These are phyloP conservation scores for Meyerozyma smithsonii DNA, from an alignment of 1,139 yeast genomes.

Conservation along the genomic window DNA sequence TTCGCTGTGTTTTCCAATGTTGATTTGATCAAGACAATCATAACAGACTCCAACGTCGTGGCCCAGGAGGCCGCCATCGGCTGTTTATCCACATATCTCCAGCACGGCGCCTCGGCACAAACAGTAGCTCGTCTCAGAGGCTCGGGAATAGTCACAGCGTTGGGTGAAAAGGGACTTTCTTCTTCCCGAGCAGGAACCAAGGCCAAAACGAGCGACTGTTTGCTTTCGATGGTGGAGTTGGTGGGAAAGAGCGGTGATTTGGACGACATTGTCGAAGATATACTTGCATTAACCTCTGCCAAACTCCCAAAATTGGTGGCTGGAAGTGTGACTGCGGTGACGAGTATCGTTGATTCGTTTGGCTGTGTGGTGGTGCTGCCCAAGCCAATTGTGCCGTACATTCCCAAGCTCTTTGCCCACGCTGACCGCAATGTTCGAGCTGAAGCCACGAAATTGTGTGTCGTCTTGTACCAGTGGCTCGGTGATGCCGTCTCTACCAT, in stretches of 20 bases:
- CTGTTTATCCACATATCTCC: constrained; percentile 52
- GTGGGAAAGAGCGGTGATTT: constrained; percentile 40
- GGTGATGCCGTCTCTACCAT: constrained; percentile 60
- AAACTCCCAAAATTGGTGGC: constrained; percentile 78
- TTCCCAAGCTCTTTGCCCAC: constrained; percentile 75
- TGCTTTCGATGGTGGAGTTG: constrained; percentile 60
- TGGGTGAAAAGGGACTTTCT: constrained; percentile 77
- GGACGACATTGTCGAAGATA: constrained; percentile 60
- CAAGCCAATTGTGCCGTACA: constrained; percentile 49
- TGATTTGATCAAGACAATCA: constrained; percentile 51
- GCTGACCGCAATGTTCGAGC: constrained; percentile 85
- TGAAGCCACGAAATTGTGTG: constrained; percentile 67
- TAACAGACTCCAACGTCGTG: constrained; percentile 79
- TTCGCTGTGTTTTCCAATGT: constrained; percentile 46
- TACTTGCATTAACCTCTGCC: constrained; percentile 58
- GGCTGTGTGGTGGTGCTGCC: constrained; percentile 69
- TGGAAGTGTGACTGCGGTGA: constrained; percentile 55
- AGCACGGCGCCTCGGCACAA: constrained; percentile 48
- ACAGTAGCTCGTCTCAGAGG: constrained; percentile 32
- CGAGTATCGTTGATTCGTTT: constrained; percentile 54
- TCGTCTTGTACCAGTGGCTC: constrained; percentile 73
- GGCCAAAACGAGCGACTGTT: constrained; percentile 56
- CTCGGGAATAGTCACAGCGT: constrained; percentile 45
- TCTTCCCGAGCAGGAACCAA: constrained; percentile 77
- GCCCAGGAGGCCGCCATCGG: constrained; percentile 83